Percentiles rank a stretch among this genome's conserved stretches.
Evolutionary conservation across 1,284 basidiomycete species (phyloP).

Genomic region (Puccinia horiana): DNA sequence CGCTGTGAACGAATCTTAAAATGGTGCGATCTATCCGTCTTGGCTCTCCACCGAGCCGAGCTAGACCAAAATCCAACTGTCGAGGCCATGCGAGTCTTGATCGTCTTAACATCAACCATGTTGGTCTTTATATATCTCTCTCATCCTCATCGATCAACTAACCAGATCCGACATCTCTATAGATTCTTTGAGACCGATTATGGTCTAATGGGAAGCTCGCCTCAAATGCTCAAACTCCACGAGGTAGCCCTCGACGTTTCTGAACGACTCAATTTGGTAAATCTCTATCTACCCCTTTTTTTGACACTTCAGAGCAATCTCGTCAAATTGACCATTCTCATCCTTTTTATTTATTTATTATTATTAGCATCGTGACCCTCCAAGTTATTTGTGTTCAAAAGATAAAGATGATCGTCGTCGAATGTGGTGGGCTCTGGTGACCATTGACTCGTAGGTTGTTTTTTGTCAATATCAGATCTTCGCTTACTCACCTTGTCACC

Average conservation of each 20-base stretch:
- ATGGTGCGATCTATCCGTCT: constrained; percentile 42
- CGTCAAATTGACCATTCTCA: neutral
- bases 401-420: constrained; percentile 43
- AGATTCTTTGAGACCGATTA: constrained; percentile 50
- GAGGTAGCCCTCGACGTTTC: constrained; percentile 23
- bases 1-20: constrained; percentile 31
- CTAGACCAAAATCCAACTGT: constrained; percentile 43
- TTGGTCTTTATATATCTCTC: constrained; percentile 4
- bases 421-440: constrained; percentile 45
- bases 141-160: neutral
- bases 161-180: neutral
- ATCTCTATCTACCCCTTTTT: neutral
- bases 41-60: constrained; percentile 29
- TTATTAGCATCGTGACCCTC: constrained; percentile 30
- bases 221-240: constrained; percentile 42
- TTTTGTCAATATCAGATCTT: neutral
- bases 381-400: constrained; percentile 20
- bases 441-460: constrained; percentile 35
- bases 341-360: neutral
- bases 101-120: constrained; percentile 45
- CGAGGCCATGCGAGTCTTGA: constrained; percentile 44
- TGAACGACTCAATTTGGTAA: constrained; percentile 34
- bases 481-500: neutral
- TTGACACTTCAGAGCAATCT: too few relatives aligned
- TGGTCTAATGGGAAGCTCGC: constrained; percentile 43